Percentiles rank a stretch among this genome's conserved stretches.
Conservation (phyloP, 345 rosid species). For the Murraya koenigii region DNA sequence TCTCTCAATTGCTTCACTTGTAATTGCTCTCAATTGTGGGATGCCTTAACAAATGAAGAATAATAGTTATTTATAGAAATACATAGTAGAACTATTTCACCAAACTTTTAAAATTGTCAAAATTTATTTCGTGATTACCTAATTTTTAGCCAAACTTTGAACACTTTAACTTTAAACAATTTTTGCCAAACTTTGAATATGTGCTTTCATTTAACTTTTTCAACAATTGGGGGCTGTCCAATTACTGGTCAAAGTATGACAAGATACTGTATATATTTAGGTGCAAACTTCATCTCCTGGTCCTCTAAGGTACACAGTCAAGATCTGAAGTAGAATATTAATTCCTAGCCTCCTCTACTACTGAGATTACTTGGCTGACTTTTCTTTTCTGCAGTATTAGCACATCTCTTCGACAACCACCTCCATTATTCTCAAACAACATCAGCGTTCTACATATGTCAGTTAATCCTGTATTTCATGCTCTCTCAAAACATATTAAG, state of each 20-base stretch:
- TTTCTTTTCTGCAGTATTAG: neutral
- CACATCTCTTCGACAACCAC: neutral
- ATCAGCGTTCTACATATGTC: neutral
- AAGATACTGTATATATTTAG: neutral
- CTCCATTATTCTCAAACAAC: neutral
- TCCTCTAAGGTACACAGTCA: neutral
- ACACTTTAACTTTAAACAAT: too few relatives aligned
- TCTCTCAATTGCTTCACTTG: too few relatives aligned
- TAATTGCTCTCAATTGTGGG: too few relatives aligned
- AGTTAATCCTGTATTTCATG: neutral
- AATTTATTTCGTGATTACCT: too few relatives aligned
- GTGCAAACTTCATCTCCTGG: neutral
- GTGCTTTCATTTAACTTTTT: too few relatives aligned
- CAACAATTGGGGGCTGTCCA: neutral
- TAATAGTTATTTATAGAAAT: too few relatives aligned
- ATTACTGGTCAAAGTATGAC: neutral
- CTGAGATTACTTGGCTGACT: neutral
- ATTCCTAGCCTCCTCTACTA: neutral
- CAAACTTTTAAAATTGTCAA: too few relatives aligned
- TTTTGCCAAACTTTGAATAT: too few relatives aligned
- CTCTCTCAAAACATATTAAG: neutral
- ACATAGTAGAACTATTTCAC: too few relatives aligned
- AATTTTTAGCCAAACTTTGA: too few relatives aligned
- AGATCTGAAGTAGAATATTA: neutral
- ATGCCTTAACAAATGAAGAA: too few relatives aligned